These are phyloP conservation scores for Artomyces pyxidatus DNA, from an alignment of 768 basidiomycete species.

Conservation along the genomic window DNA sequence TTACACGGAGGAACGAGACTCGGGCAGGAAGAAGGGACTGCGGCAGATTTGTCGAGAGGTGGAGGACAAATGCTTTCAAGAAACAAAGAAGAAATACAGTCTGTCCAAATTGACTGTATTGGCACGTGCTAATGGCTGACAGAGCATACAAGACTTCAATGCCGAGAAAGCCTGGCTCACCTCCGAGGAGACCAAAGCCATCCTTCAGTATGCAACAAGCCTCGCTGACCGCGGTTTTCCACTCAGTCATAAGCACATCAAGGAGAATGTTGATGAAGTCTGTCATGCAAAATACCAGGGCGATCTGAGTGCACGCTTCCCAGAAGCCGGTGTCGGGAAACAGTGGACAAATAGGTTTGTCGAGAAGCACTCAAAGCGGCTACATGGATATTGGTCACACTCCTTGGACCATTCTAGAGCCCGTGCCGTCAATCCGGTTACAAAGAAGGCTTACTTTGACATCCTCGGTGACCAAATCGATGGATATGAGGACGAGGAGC, in stretches of 20 bases:
- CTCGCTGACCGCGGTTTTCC: conserved; percentile 28
- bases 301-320: conserved; percentile 1
- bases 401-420: conserved; percentile 28
- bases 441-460: conserved; percentile 27
- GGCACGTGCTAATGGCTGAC: conserved; percentile 14
- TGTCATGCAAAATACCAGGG: not conserved
- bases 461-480: conserved; percentile 20
- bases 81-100: conserved; percentile 9
- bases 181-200: conserved; percentile 20
- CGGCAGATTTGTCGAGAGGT: not conserved
- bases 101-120: conserved; percentile 16
- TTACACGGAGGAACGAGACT: not conserved
- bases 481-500: conserved; percentile 9
- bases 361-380: conserved; percentile 19
- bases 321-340: conserved; percentile 23
- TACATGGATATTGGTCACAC: conserved; percentile 25
- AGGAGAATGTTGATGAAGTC: conserved; percentile 27
- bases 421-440: conserved; percentile 28
- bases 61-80: not conserved
- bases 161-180: conserved; percentile 23
- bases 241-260: conserved; percentile 24
- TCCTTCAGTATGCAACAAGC: conserved; percentile 24
- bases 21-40: not conserved
- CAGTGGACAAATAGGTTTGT: conserved; percentile 28
- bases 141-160: conserved; percentile 21